Base-by-base conservation (phyloP, 805 yeast species). In the Wickerhamomyces sydowiorum region DNA sequence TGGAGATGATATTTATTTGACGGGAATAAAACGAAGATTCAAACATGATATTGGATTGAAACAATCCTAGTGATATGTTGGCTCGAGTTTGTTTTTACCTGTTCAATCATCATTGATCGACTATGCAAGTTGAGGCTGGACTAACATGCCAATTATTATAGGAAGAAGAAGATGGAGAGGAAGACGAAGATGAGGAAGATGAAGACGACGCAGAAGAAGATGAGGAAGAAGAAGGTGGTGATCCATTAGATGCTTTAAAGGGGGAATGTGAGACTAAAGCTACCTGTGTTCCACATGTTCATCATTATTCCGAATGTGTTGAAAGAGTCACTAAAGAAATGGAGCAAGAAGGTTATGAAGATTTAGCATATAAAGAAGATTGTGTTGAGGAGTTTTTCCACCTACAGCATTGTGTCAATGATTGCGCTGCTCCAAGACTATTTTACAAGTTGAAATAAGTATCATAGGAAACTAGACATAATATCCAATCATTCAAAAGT, bases 341-440 rank as follows among this genome's bases (percentile, higher is more conserved):
- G 73, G 87, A 89, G 70, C 90, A 86, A 61, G 84, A 77, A 53
- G 95, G 73, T 55, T 90, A 91, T 64, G 96, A 69, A 23, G 82
- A 84, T 45, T 77, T 76, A 57, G 80, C 73, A 10, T 75, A 87
- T 75, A 91, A 91, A 71, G 99, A 91, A 74, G 97, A 91, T 70
- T 91, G 99, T 76, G 84, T 91, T 48, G 98, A 91, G 70, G 99
- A 91, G 70, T 91, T 86, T 67, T 91, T 91, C 88, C 98, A 93
- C 70, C 75, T 90, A 65, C 88, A 88, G 67, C 97, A 91, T 69
- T 87, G 95, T 73, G 56, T 90, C 58, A 88, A 87, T 69, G 93
- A 86, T 64, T 80, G 95, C 73, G 88, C 83, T 64, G 88, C 95
- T 49, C 96, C 96, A 69, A 83, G 80, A 67, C 73, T 90, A 66